Evolutionary conservation across 2,329 filamentous ascomycete species (phyloP).

Genomic region (Aspergillus tanneri): DNA sequence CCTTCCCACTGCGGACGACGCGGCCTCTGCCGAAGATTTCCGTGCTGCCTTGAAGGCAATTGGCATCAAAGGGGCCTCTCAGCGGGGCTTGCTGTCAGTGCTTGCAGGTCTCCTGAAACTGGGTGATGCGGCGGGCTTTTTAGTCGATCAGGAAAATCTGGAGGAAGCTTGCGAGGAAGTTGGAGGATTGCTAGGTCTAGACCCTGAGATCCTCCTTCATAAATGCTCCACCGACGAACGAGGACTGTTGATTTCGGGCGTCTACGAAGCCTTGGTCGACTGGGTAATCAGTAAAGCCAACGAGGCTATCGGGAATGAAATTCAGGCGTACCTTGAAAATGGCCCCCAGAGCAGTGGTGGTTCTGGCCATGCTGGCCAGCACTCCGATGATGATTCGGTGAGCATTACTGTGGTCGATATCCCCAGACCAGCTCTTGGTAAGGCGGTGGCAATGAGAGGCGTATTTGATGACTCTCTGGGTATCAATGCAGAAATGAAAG

Average conservation of each 20-base stretch:
- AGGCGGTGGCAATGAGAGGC: conserved; percentile 82
- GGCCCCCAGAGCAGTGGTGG: conserved; percentile 64
- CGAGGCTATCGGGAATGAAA: conserved; percentile 72
- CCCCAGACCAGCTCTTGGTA: conserved; percentile 74
- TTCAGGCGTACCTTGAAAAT: conserved; percentile 63
- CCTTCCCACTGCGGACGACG: conserved; percentile 88
- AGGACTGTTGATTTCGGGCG: conserved; percentile 73
- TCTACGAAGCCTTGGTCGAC: conserved; percentile 93
- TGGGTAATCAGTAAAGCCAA: conserved; percentile 93
- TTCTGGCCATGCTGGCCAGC: conserved; percentile 60
- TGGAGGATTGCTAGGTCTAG: conserved; percentile 77
- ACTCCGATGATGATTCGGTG: conserved; percentile 74
- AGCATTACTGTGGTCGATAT: conserved; percentile 86
- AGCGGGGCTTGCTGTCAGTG: conserved; percentile 80
- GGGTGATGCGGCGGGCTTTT: conserved; percentile 83
- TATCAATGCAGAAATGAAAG: conserved; percentile 96
- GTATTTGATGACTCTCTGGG: conserved; percentile 91
- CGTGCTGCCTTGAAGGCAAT: conserved; percentile 82
- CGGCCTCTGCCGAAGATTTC: conserved; percentile 90
- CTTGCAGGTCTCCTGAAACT: conserved; percentile 86
- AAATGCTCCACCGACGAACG: conserved; percentile 84
- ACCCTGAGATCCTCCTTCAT: conserved; percentile 75
- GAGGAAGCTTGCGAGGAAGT: conserved; percentile 90
- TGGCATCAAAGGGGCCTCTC: conserved; percentile 82
- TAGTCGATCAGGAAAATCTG: conserved; percentile 78